Evolutionary conservation across 2,329 filamentous ascomycete species (phyloP).

Genomic region (Sarocladium oryzae): DNA sequence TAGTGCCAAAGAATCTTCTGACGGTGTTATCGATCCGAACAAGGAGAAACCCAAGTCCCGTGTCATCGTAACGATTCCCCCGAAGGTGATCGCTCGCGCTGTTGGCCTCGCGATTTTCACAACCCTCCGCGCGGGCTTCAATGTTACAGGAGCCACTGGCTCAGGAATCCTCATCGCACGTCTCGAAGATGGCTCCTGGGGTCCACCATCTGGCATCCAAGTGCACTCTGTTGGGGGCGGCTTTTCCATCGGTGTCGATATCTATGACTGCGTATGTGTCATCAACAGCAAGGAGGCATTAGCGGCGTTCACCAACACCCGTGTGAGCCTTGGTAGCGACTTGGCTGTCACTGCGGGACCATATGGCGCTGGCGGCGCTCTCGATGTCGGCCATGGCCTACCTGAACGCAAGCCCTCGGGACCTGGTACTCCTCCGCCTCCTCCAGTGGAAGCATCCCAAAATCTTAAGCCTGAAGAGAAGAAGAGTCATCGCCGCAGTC

Average conservation of each 20-base stretch:
- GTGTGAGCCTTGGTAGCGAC: slow-evolving; percentile 73
- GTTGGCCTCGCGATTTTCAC: slow-evolving; percentile 68
- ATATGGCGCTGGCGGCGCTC: slow-evolving; percentile 63
- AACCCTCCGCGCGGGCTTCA: slow-evolving; percentile 60
- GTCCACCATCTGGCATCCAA: slow-evolving; percentile 74
- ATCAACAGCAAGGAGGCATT: slow-evolving; percentile 75
- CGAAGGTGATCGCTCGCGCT: slow-evolving; percentile 56
- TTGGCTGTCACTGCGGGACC: slow-evolving; percentile 66
- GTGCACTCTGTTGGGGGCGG: slow-evolving; percentile 74
- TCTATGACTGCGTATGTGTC: slow-evolving; percentile 74
- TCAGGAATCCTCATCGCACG: slow-evolving; percentile 59
- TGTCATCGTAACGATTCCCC: slow-evolving; percentile 48
- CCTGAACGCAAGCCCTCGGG: slow-evolving; percentile 17
- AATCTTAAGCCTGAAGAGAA: slow-evolving; percentile 13
- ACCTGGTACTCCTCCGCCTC: not conserved
- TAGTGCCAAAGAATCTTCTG: slow-evolving; percentile 19
- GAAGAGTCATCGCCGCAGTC: slow-evolving; percentile 23
- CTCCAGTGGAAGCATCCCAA: not conserved
- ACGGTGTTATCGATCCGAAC: slow-evolving; percentile 24
- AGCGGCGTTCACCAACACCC: slow-evolving; percentile 67
- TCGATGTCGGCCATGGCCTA: slow-evolving; percentile 47
- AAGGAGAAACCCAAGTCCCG: slow-evolving; percentile 36
- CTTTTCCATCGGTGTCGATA: slow-evolving; percentile 72
- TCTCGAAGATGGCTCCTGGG: slow-evolving; percentile 63
- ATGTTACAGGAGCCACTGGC: slow-evolving; percentile 59